These are phyloP conservation scores for Acanthamoeba castellanii DNA, from an alignment of 208 protist genomes.

Conservation along the genomic window DNA sequence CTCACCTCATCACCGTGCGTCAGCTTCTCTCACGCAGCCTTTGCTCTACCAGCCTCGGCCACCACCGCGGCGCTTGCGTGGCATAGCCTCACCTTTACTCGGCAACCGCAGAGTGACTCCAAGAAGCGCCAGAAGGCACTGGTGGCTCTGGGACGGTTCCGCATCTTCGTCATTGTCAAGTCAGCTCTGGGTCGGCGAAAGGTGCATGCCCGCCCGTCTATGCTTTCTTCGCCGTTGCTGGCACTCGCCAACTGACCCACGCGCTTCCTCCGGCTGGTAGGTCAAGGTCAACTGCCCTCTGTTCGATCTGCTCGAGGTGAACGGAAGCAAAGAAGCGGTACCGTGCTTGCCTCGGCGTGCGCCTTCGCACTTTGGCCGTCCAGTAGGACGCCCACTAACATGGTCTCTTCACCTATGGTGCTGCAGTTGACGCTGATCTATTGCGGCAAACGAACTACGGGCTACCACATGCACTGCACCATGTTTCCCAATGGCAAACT, in stretches of 20 bases:
- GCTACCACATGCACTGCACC: slow-evolving; percentile 39
- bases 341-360: neutral
- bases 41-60: too few relatives aligned
- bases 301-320: slow-evolving; percentile 15
- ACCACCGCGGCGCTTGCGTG: neutral
- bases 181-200: neutral
- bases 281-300: slow-evolving; percentile 8
- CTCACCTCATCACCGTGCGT: slow-evolving; percentile 10
- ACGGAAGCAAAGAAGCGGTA: slow-evolving; percentile 49
- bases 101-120: neutral
- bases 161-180: slow-evolving; percentile 48
- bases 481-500: slow-evolving; percentile 10
- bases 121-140: slow-evolving; percentile 16
- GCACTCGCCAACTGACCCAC: neutral
- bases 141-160: slow-evolving; percentile 5
- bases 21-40: too few relatives aligned
- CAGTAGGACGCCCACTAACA: too few relatives aligned
- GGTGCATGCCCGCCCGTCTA: neutral
- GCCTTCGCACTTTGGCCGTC: neutral
- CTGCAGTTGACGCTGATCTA: slow-evolving; percentile 28
- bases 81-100: neutral
- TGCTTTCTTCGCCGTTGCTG: neutral
- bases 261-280: neutral
- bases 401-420: neutral
- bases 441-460: neutral